A percentile compares a stretch with the other conserved stretches of the same genome.
phyloP scores from a whole-genome alignment of 78 protist species.

The Dictyostelium intermedium region DNA sequence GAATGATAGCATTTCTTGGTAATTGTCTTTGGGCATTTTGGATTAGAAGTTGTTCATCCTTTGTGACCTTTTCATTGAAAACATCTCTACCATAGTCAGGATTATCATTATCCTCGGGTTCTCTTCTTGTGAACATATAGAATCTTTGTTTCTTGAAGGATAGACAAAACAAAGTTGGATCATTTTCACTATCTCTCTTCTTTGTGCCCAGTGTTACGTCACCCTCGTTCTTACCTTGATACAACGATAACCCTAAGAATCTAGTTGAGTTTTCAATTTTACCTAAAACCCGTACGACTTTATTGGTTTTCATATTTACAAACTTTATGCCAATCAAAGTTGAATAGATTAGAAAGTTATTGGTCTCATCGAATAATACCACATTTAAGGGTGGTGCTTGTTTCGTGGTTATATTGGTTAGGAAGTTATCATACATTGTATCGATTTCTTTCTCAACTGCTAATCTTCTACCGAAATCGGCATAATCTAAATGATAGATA shows the following conservation, averaged over 20 bases:
- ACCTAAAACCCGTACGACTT: conserved; percentile 90
- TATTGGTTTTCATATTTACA: conserved; percentile 82
- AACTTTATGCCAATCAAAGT: conserved; percentile 94
- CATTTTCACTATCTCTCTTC: conserved; percentile 58
- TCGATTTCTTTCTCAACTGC: conserved; percentile 91
- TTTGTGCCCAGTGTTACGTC: conserved; percentile 37
- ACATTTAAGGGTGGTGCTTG: conserved; percentile 66
- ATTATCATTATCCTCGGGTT: conserved; percentile 85
- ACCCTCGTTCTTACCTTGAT: conserved; percentile 87
- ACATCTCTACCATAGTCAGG: conserved; percentile 92
- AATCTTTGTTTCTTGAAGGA: conserved; percentile 90
- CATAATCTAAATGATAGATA: conserved; percentile 74
- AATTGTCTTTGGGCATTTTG: conserved; percentile 30
- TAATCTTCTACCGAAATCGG: conserved; percentile 94
- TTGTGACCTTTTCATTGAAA: conserved; percentile 95
- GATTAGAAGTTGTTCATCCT: conserved; percentile 82
- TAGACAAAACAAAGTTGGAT: conserved; percentile 91
- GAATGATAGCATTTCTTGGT: conserved; percentile 85
- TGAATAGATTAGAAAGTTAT: conserved; percentile 90
- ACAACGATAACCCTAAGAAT: conserved; percentile 87
- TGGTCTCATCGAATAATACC: conserved; percentile 91
- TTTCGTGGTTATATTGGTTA: background rate
- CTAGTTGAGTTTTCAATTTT: conserved; percentile 90
- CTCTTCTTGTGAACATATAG: conserved; percentile 91
- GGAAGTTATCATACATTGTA: background rate